A percentile compares a stretch with the other conserved stretches of the same genome.
These are phyloP conservation scores for Trichophaea hybrida DNA, from an alignment of 2,329 filamentous ascomycete genomes.

Conservation along the genomic window DNA sequence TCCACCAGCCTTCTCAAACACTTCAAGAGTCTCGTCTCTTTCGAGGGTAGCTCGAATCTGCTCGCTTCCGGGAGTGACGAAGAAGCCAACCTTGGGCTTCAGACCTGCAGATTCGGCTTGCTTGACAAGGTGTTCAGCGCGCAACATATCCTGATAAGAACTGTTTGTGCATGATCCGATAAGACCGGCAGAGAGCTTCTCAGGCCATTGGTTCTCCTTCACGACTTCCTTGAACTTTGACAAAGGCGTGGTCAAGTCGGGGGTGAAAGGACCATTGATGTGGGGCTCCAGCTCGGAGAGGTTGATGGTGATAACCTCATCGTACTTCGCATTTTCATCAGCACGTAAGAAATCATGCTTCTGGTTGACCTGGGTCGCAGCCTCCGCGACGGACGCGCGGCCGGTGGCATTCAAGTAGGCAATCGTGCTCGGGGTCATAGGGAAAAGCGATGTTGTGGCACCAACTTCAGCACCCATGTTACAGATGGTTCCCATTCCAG, in stretches of 20 bases:
- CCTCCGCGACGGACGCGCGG: constrained; percentile 52
- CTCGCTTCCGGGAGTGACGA: constrained; percentile 91
- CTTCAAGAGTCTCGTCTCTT: constrained; percentile 71
- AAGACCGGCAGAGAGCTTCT: constrained; percentile 77
- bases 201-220: constrained; percentile 73
- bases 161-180: constrained; percentile 99
- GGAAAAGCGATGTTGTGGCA: constrained; percentile 91
- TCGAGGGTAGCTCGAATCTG: constrained; percentile 91
- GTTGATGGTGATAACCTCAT: constrained; percentile 80
- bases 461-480: constrained; percentile 85
- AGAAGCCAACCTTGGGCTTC: constrained; percentile 79
- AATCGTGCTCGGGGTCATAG: constrained; percentile 69
- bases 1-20: constrained; percentile 74
- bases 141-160: constrained; percentile 97
- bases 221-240: constrained; percentile 80
- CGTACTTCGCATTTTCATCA: constrained; percentile 72
- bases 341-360: constrained; percentile 53
- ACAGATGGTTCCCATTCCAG: constrained; percentile 80
- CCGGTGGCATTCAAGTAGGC: constrained; percentile 80
- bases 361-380: constrained; percentile 47
- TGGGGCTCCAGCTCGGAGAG: constrained; percentile 82
- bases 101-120: constrained; percentile 81
- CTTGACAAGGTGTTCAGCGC: constrained; percentile 81
- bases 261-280: constrained; percentile 94
- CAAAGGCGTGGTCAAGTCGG: constrained; percentile 82